Percentiles rank a stretch among this genome's conserved stretches.
phyloP scores from a whole-genome alignment of 2,329 filamentous ascomycete genomes.

The Conoideocrella luteorostrata region DNA sequence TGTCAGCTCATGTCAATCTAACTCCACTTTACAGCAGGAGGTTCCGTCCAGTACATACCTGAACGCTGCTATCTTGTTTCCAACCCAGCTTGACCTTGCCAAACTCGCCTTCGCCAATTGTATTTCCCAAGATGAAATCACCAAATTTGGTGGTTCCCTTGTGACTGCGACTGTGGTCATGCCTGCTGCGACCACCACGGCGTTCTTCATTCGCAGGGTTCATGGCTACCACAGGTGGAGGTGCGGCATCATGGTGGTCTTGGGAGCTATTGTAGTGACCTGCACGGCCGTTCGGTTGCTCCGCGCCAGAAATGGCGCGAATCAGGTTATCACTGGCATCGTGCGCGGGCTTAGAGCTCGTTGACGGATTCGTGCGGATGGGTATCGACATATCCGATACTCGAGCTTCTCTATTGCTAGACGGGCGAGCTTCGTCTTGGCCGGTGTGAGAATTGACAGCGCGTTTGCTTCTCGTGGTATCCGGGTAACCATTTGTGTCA shows the following conservation, averaged over 20 bases:
- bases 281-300: constrained; percentile 22
- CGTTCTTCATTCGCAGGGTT: constrained; percentile 40
- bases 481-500: constrained; percentile 21
- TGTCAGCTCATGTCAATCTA: too few relatives aligned
- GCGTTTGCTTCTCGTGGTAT: constrained; percentile 25
- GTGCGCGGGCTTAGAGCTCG: constrained; percentile 53
- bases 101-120: constrained; percentile 95
- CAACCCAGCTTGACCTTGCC: constrained; percentile 98
- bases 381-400: constrained; percentile 34
- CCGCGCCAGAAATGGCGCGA: constrained; percentile 50
- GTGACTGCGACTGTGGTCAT: constrained; percentile 47
- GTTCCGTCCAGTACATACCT: constrained; percentile 40
- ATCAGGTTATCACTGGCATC: constrained; percentile 77
- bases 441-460: constrained; percentile 17
- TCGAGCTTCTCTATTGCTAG: constrained; percentile 34
- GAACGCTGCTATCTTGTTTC: constrained; percentile 89
- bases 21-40: too few relatives aligned
- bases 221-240: constrained; percentile 37
- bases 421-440: constrained; percentile 35
- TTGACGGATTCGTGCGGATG: constrained; percentile 35
- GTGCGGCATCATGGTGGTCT: constrained; percentile 35
- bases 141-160: constrained; percentile 80
- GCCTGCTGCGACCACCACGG: constrained; percentile 48
- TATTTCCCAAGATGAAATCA: constrained; percentile 92
- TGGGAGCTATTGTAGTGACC: constrained; percentile 19